Evolutionary conservation across 2,329 filamentous ascomycete genomes (phyloP), one percentile per base, ranked within the genome.

Genomic region (Penicillium decumbens): DNA sequence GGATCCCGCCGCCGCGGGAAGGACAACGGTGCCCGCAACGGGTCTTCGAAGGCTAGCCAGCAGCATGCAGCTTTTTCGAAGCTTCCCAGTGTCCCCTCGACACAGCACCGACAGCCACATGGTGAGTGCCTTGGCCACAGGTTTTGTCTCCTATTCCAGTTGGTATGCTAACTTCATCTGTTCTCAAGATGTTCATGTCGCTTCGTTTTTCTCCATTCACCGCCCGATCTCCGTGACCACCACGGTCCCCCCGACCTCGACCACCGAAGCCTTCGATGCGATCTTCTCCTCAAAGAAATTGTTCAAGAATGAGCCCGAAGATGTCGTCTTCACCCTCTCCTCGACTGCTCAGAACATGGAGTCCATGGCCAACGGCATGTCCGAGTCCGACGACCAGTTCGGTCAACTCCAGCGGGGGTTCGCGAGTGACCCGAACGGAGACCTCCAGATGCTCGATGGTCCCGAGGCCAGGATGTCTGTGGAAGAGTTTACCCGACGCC

Each of bases 171-270:
- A 48, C 33, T 13, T 12, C 8, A n/a, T 27, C 3, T 28, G 35
- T 32, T 27, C 4, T 35, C 15, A 18, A 97, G 93, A 95, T 65
- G 80, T 97, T 53, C 85, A 87, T 56, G 78, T 95, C 40, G 93
- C 92, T 6, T 87, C 87, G 52, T 97, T 98, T 79, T 97, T 97
- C 77, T 95, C 91, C 55, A 86, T 95, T 58, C 89, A 98, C 73
- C 85, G 93, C 54, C 93, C 93, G 40, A 92, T 98, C 65, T 95
- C 89, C 47, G 83, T 96, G 58, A 90, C 85, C 43, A 84, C 85
- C 61, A 85, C 86, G 59, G 85, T 95, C 65, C 93, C 87, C 48
- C 83, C 81, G 61, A 76, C 80, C 18, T 80, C 90, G 40, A 83
- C 81, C 45, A 78, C 86, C 54, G 85, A 88, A 65, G 80, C 85